Evolutionary conservation across 1,139 yeast species (phyloP).

Genomic region (Sugiyamaella grinbergsii): DNA sequence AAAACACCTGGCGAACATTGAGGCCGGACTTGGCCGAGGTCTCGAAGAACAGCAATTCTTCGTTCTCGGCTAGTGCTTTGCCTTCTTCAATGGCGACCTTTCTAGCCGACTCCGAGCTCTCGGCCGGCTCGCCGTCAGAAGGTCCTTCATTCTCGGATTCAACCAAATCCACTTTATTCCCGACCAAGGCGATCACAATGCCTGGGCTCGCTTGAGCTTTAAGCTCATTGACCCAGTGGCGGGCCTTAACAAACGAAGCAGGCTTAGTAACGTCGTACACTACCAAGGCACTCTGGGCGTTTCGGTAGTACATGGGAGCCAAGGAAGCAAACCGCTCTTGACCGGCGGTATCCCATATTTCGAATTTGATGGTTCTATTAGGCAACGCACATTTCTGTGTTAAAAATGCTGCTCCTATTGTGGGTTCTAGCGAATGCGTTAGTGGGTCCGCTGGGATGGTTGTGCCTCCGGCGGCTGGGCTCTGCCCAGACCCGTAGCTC

Average conservation of each 20-base stretch:
- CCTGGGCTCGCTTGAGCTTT: slow-evolving; percentile 93
- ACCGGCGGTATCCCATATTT: slow-evolving; percentile 99
- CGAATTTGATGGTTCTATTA: slow-evolving; percentile 88
- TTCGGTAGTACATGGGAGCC: slow-evolving; percentile 97
- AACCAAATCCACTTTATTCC: slow-evolving; percentile 80
- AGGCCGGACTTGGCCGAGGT: slow-evolving; percentile 93
- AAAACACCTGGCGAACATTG: slow-evolving; percentile 88
- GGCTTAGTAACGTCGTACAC: slow-evolving; percentile 97
- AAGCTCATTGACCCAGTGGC: slow-evolving; percentile 97
- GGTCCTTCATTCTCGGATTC: slow-evolving; percentile 38
- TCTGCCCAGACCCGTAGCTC: not conserved
- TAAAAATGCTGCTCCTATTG: slow-evolving; percentile 96
- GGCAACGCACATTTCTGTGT: slow-evolving; percentile 94
- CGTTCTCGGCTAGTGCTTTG: slow-evolving; percentile 74
- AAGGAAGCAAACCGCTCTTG: slow-evolving; percentile 95
- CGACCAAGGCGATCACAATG: slow-evolving; percentile 90
- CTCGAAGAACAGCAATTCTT: slow-evolving; percentile 86
- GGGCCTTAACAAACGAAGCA: slow-evolving; percentile 96
- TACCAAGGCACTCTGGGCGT: slow-evolving; percentile 97
- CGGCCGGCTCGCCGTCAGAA: slow-evolving; percentile 25
- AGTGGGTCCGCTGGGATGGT: no score
- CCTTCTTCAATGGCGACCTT: slow-evolving; percentile 92
- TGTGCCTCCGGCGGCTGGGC: not conserved
- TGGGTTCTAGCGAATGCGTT: slow-evolving; percentile 58
- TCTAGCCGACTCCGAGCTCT: slow-evolving; percentile 49